These are phyloP conservation scores for Meira nashicola DNA, from an alignment of 1,284 basidiomycete genomes.

Conservation along the genomic window DNA sequence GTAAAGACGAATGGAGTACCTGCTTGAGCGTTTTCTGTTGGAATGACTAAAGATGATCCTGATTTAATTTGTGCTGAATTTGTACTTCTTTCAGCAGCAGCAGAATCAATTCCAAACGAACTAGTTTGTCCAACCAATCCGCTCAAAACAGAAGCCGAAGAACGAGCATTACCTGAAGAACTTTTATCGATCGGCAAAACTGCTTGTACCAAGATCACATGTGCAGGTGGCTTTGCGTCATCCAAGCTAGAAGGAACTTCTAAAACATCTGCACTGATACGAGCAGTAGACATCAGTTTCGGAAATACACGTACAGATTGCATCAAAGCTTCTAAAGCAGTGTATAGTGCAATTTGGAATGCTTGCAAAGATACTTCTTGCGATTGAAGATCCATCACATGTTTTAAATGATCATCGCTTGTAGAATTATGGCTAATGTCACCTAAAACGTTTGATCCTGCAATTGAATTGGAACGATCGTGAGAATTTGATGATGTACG, in stretches of 20 bases:
- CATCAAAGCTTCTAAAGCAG: slow-evolving; percentile 57
- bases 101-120: neutral
- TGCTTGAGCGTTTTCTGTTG: slow-evolving; percentile 53
- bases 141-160: slow-evolving; percentile 15
- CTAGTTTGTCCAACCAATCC: neutral
- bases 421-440: neutral
- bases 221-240: slow-evolving; percentile 45
- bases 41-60: slow-evolving; percentile 16
- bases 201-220: slow-evolving; percentile 56
- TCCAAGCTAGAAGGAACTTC: slow-evolving; percentile 55
- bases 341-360: slow-evolving; percentile 57
- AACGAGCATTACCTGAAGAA: slow-evolving; percentile 15
- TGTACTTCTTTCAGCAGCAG: neutral
- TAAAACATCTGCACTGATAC: slow-evolving; percentile 57
- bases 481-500: no score
- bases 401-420: neutral
- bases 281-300: slow-evolving; percentile 54
- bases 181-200: slow-evolving; percentile 55
- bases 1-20: slow-evolving; percentile 58
- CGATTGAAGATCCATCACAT: slow-evolving; percentile 21
- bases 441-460: no score
- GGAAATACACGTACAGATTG: slow-evolving; percentile 57
- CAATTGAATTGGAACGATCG: slow-evolving; percentile 23
- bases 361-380: slow-evolving; percentile 51
- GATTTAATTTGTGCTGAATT: slow-evolving; percentile 42